Evolutionary conservation across 75 land plant genomes (phyloP).

Genomic region (Gnetum montanum): DNA sequence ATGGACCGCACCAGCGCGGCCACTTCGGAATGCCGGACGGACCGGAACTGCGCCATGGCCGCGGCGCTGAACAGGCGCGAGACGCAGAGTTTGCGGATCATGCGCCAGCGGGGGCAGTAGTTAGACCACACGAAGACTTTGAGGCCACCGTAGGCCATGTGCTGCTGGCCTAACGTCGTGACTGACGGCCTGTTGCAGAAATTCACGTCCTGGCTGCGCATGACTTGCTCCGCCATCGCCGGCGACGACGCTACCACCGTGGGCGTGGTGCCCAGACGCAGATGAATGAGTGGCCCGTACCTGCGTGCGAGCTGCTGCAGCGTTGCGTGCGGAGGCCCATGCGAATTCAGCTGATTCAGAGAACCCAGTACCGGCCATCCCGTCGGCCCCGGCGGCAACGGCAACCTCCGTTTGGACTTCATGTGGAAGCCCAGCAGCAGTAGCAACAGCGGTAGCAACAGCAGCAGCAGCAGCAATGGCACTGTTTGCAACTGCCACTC

Average conservation of each 20-base stretch:
- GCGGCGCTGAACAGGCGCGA: conserved; percentile 16
- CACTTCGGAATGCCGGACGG: not conserved
- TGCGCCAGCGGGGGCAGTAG: conserved; percentile 13
- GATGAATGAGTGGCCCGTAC: not conserved
- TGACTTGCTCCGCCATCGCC: not conserved
- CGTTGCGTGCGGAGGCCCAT: conserved; percentile 3
- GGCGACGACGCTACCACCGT: conserved; percentile 6
- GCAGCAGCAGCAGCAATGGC: too few species aligned
- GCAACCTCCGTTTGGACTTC: too few species aligned
- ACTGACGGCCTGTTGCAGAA: not conserved
- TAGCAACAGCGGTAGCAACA: too few species aligned
- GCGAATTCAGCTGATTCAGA: not conserved
- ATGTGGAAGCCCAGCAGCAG: too few species aligned
- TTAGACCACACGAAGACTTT: conserved; percentile 10
- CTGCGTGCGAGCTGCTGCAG: not conserved
- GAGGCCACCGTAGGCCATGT: not conserved
- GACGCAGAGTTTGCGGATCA: conserved; percentile 19
- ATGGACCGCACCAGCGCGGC: not conserved
- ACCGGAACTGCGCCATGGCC: conserved; percentile 3
- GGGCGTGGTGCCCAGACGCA: not conserved
- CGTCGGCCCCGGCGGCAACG: not conserved
- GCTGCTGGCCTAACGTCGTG: too few species aligned
- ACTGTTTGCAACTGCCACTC: too few species aligned
- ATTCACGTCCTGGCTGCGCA: not conserved
- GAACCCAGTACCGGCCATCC: not conserved